Evolutionary conservation across 2,329 filamentous ascomycete species (phyloP), one percentile per base, ranked within the genome.

Genomic region (Diaporthe velutina): DNA sequence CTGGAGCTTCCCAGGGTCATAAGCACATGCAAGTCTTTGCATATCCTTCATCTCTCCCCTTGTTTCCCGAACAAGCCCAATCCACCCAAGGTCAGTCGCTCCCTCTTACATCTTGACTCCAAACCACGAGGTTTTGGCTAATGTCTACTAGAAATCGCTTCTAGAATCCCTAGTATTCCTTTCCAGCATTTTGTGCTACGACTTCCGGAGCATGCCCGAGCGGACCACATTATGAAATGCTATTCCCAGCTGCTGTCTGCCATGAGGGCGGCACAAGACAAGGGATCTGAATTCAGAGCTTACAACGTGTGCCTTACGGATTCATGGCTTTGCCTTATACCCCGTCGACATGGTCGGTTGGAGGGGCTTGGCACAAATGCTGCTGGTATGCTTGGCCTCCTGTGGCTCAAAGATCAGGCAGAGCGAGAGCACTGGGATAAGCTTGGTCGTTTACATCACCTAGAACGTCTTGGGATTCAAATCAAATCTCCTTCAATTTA

Each of bases 51-150:
- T 15, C 3, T 35, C 19, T 57, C 10, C 8, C 17, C 17, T 17
- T 57, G 1, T 57, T 35, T n/a, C 54, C 54, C 9, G 54, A 35
- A 22, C 8, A 33, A 15, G 54, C 25, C 54, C 28, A 57, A 57
- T 57, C 15, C 54, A 35, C 54, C 12, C 28, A 30, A 35, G 17
- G 30, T 57, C 30, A 33, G 54, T 57, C 7, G 19, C 25, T 35
- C 30, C 5, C 6, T 33, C 3, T 6, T 10, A 17, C 19, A 2
- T 4, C 0, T n/a, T 35, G 12, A 2, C 19, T 19, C 10, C 1
- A 48, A 48, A n/a, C 45, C 8, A 33, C 17, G 10, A 3, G 0
- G 4, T 55, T 0, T 3, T 57, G 28, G 9, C 54, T 30, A 8
- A 30, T 19, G 1, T 5, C 1, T 12, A 19, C 8, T 35, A 57